phyloP scores from a whole-genome alignment of 441 rosid genomes.

The Pelargonium australe region DNA sequence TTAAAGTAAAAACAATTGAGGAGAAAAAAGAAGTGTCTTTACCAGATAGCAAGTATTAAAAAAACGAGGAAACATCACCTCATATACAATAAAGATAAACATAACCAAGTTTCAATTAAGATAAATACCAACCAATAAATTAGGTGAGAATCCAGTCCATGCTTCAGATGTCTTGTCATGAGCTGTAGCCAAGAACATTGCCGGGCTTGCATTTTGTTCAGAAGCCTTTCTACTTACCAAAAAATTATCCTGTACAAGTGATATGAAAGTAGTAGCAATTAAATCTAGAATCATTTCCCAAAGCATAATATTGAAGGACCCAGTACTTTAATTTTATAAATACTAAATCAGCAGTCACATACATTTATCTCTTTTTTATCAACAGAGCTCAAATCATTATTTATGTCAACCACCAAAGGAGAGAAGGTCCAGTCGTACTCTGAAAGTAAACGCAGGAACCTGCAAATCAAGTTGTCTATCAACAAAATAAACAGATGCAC shows the following conservation, averaged over 20 bases:
- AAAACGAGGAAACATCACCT: background rate
- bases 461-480: conserved; percentile 23
- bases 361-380: conserved; percentile 75
- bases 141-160: conserved; percentile 76
- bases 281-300: background rate
- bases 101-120: conserved; percentile 20
- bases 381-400: conserved; percentile 57
- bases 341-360: conserved; percentile 28
- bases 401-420: conserved; percentile 75
- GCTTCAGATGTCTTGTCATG: conserved; percentile 91
- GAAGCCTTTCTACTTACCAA: conserved; percentile 54
- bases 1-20: background rate
- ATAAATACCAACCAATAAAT: conserved; percentile 48
- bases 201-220: conserved; percentile 47
- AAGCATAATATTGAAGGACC: background rate
- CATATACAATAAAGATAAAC: background rate
- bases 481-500: background rate
- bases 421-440: conserved; percentile 82
- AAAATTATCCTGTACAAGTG: conserved; percentile 55
- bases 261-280: conserved; percentile 12
- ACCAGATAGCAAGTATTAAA: background rate
- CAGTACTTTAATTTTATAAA: background rate
- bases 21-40: background rate
- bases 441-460: conserved; percentile 73
- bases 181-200: conserved; percentile 82